Base-by-base conservation (phyloP, 805 yeast genomes). In the Millerozyma acaciae region DNA sequence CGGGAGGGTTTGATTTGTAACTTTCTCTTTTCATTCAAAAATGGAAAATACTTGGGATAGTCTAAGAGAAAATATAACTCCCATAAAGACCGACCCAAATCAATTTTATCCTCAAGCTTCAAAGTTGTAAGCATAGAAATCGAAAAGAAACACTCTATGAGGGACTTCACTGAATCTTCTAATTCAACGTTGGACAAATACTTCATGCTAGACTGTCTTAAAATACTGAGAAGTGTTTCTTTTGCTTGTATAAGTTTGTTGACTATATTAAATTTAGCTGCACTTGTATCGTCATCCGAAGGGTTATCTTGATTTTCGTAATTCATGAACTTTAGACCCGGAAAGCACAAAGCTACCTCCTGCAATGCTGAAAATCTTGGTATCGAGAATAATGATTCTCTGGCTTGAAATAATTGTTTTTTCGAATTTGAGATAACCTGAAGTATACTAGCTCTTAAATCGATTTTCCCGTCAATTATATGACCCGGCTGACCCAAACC, bases 11-110 rank as follows among this genome's bases (percentile, higher is more conserved):
- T 16, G 6, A 30, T 21, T n/a, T n/a, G n/a, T n/a, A n/a, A n/a
- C n/a, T n/a, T n/a, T n/a, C n/a, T n/a, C n/a, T n/a, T n/a, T n/a
- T 52, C 57, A 35, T 52, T 48, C n/a, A 29, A 16, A 33, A 54
- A 45, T 3, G 57, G 53, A 6, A 47, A 27, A 6, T 42, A 31
- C 27, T 38, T 47, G 9, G 49, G 33, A 21, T 47, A 43, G 21
- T 54, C 60, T 22, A 51, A 51, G 9, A 51, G 32, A 29, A 42
- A 46, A 30, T 41, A 48, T 14, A 48, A 32, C 19, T 48, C 49
- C 20, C 26, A 17, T 21, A 51, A 31, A 28, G 21, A 9, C 10
- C 8, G 10, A 4, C 8, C 15, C 9, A 8, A 5, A 8, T 19
- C 21, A 8, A 48, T 32, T 10, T 32, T 39, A 2, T 46, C 34